Evolutionary conservation across 345 rosid species (phyloP).

Genomic region (Eucalyptus microcorys): DNA sequence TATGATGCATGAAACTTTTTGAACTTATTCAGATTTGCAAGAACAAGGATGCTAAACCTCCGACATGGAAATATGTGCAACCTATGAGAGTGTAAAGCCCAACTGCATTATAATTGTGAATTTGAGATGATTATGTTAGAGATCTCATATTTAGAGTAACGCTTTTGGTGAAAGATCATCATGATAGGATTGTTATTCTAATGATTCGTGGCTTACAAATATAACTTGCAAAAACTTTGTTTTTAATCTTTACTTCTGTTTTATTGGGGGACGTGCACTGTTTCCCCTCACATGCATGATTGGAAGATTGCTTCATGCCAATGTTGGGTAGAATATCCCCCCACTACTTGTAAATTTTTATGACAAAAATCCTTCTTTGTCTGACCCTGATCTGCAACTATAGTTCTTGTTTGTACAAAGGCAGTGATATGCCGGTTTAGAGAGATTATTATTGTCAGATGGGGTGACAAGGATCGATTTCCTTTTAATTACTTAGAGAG

Average conservation of each 20-base stretch:
- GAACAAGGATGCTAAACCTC: slow-evolving; percentile 68
- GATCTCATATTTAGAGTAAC: not conserved
- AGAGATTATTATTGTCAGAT: not conserved
- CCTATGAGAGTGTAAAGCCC: slow-evolving; percentile 54
- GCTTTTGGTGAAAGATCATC: not conserved
- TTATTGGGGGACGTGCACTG: not conserved
- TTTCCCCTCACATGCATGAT: not conserved
- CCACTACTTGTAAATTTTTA: not conserved
- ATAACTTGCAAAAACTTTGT: not conserved
- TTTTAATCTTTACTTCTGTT: not conserved
- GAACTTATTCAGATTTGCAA: slow-evolving; percentile 41
- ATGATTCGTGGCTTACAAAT: not conserved
- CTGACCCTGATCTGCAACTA: not conserved
- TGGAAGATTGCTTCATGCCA: not conserved
- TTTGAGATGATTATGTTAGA: not conserved
- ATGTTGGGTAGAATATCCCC: not conserved
- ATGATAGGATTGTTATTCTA: not conserved
- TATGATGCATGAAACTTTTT: not conserved
- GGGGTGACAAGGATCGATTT: not conserved
- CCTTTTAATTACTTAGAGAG: not conserved
- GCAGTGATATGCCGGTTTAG: not conserved
- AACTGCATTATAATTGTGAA: not conserved
- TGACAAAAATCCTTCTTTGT: not conserved
- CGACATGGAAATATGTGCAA: slow-evolving; percentile 61
- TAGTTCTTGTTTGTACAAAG: not conserved